Conservation (phyloP, 495 filamentous ascomycete species). For the Cenococcum geophilum region DNA sequence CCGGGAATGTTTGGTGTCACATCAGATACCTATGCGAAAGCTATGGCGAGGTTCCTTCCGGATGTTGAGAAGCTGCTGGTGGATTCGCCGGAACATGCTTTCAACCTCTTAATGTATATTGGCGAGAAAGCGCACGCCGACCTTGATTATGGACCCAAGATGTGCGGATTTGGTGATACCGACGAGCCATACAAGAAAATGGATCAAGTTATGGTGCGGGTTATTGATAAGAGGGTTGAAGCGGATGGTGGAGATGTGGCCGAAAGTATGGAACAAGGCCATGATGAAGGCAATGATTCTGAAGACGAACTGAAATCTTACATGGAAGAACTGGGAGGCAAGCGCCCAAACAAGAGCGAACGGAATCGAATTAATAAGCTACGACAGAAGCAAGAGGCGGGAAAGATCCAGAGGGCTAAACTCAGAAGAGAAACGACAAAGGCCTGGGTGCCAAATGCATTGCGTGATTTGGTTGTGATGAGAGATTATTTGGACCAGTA, state of each 20-base stretch:
- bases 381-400: not conserved
- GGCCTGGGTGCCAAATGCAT: not conserved
- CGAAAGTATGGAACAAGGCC: not conserved
- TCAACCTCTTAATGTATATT: not conserved
- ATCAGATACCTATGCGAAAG: not conserved
- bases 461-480: not conserved
- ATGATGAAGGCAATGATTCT: not conserved
- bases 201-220: not conserved
- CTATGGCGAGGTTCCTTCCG: not conserved
- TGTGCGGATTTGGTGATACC: not conserved
- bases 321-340: not conserved
- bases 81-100: not conserved
- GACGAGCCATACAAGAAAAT: not conserved
- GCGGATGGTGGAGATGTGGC: not conserved
- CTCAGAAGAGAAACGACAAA: not conserved
- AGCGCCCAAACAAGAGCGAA: not conserved
- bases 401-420: not conserved
- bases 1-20: not conserved
- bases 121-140: not conserved
- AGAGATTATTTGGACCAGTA: not conserved
- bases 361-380: not conserved
- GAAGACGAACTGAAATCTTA: not conserved
- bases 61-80: not conserved
- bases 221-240: not conserved
- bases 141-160: not conserved